phyloP scores from a whole-genome alignment of 2,329 filamentous ascomycete genomes.

The Diaporthe vexans region DNA sequence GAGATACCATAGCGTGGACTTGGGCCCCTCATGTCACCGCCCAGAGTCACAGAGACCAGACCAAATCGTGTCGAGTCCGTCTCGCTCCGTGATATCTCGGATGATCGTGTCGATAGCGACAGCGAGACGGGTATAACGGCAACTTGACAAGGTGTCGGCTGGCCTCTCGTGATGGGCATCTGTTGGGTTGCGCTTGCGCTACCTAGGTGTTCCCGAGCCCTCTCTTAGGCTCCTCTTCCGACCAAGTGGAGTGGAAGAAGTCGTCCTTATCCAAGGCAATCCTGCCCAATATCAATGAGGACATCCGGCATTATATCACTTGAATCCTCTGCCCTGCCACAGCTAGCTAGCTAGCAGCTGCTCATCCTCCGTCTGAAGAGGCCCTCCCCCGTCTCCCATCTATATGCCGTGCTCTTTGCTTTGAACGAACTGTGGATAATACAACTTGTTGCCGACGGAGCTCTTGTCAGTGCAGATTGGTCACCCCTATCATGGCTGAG shows the following conservation, averaged over 20 bases:
- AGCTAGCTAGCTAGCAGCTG: neutral
- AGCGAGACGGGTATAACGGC: neutral
- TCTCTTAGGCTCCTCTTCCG: neutral
- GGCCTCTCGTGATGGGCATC: neutral
- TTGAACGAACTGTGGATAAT: neutral
- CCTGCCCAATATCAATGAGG: neutral
- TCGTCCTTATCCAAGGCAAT: neutral
- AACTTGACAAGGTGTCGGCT: neutral
- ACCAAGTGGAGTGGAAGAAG: neutral
- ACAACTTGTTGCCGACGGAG: no score
- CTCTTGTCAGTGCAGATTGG: neutral
- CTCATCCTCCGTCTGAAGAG: neutral
- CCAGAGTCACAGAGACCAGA: slow-evolving; percentile 18
- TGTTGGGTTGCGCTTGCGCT: neutral
- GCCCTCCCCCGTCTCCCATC: neutral
- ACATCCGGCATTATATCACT: neutral
- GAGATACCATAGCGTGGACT: slow-evolving; percentile 20
- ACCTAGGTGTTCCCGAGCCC: no score
- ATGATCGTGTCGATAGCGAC: neutral
- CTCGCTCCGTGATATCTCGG: slow-evolving; percentile 13
- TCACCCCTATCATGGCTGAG: neutral
- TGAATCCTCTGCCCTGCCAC: neutral
- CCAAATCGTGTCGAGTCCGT: slow-evolving; percentile 13
- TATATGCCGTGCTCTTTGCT: no score
- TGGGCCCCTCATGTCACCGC: neutral